phyloP scores from a whole-genome alignment of 78 protist species.

The Paulinella micropora region DNA sequence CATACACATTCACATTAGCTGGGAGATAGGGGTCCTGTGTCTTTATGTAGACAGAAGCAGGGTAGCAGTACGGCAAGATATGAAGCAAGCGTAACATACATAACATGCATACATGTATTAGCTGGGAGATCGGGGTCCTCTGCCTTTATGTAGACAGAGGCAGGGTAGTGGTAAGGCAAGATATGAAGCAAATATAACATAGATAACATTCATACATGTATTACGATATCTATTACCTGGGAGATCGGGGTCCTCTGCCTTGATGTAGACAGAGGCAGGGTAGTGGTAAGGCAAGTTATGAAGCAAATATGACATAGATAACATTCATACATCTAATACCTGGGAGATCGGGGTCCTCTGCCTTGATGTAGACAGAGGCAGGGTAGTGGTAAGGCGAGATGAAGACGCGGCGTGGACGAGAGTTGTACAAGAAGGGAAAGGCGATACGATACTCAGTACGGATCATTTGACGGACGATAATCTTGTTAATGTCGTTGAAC shows the following conservation, averaged over 20 bases:
- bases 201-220: too few relatives aligned
- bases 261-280: conserved; percentile 63
- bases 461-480: conserved; percentile 84
- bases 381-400: conserved; percentile 69
- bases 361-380: conserved; percentile 52
- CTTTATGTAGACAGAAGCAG: not conserved
- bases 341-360: conserved; percentile 83
- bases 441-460: conserved; percentile 93
- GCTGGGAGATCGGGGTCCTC: not conserved
- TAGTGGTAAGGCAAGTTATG: conserved; percentile 58
- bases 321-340: too few relatives aligned
- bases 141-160: not conserved
- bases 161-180: not conserved
- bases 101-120: not conserved
- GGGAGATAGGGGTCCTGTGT: conserved; percentile 4
- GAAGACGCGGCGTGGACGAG: conserved; percentile 76
- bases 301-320: too few relatives aligned
- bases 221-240: too few relatives aligned
- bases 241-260: conserved; percentile 56
- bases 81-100: not conserved
- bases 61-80: not conserved
- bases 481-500: conserved; percentile 94
- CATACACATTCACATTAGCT: too few relatives aligned
- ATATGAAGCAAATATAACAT: too few relatives aligned
- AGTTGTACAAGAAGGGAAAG: conserved; percentile 94